These are phyloP conservation scores for Alternaria angustiovoidea DNA, from an alignment of 2,329 filamentous ascomycete species.

Conservation along the genomic window DNA sequence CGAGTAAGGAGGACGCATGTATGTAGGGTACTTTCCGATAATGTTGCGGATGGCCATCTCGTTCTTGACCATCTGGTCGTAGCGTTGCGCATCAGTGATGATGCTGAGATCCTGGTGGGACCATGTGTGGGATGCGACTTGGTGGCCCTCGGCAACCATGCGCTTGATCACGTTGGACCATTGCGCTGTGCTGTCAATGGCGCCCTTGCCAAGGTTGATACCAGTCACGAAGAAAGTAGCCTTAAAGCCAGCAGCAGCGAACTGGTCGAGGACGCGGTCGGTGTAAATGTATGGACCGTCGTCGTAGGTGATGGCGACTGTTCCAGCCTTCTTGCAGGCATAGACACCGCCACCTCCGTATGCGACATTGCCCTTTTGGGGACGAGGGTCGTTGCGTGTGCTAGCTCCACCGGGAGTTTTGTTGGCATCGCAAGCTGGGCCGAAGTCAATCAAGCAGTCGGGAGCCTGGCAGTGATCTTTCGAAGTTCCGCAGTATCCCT, in stretches of 20 bases:
- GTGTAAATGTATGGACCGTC: constrained; percentile 71
- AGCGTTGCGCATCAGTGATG: constrained; percentile 54
- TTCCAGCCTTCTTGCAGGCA: constrained; percentile 61
- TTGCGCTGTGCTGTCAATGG: constrained; percentile 59
- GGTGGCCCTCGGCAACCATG: constrained; percentile 65
- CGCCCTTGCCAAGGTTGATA: constrained; percentile 64
- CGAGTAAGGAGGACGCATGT: constrained; percentile 61
- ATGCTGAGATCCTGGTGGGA: constrained; percentile 60
- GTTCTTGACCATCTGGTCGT: constrained; percentile 61
- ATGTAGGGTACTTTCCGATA: constrained; percentile 63
- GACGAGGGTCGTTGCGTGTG: constrained; percentile 62
- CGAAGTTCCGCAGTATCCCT: constrained; percentile 63
- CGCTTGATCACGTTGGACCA: constrained; percentile 63
- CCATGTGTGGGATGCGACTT: constrained; percentile 68
- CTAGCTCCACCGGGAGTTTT: constrained; percentile 62
- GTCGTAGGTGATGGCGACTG: constrained; percentile 72
- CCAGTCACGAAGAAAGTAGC: constrained; percentile 74
- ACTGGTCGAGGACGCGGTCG: constrained; percentile 66
- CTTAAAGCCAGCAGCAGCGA: constrained; percentile 64
- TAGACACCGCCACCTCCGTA: constrained; percentile 67
- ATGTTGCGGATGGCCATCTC: constrained; percentile 65
- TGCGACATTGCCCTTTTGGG: constrained; percentile 61
- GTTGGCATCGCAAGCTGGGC: constrained; percentile 68
- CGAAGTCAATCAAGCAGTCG: constrained; percentile 68
- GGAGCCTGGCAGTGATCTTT: constrained; percentile 66